phyloP scores from a whole-genome alignment of 108 stramenopile species.

The Cyclotella cryptica region DNA sequence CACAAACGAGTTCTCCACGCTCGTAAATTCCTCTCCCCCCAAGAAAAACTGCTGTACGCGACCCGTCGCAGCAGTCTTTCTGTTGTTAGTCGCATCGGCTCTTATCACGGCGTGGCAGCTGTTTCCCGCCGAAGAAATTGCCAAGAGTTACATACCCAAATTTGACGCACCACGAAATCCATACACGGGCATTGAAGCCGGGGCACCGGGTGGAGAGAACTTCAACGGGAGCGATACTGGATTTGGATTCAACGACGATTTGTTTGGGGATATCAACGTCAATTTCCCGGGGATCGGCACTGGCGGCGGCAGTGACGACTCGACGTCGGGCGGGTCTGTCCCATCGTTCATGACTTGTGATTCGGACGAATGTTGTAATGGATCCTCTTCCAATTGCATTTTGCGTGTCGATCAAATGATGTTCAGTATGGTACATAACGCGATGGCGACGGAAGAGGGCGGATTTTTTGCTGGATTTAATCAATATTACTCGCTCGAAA shows the following conservation, averaged over 20 bases:
- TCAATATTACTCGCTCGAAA: conserved; percentile 42
- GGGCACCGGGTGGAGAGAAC: conserved; percentile 6
- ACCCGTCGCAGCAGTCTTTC: conserved; percentile 37
- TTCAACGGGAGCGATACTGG: conserved; percentile 9
- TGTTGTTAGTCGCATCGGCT: conserved; percentile 24
- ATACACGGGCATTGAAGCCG: conserved; percentile 43
- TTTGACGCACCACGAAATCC: conserved; percentile 40
- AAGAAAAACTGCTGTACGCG: conserved; percentile 42
- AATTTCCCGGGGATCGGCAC: conserved; percentile 9
- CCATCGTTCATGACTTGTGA: conserved; percentile 53
- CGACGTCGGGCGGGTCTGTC: not conserved
- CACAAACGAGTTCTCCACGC: not conserved
- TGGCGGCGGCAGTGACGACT: not conserved
- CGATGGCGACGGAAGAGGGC: conserved; percentile 42
- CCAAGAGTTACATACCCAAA: conserved; percentile 32
- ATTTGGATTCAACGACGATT: conserved; percentile 5
- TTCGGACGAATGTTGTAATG: conserved; percentile 45
- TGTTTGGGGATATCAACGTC: not conserved
- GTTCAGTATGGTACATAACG: conserved; percentile 54
- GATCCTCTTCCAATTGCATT: conserved; percentile 36
- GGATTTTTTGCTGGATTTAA: conserved; percentile 44
- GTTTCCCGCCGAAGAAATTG: conserved; percentile 43
- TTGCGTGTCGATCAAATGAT: conserved; percentile 46
- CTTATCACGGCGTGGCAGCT: conserved; percentile 32
- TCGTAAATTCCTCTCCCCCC: conserved; percentile 13